Conservation (phyloP, 306 rosid genomes). For the Quercus mongolica region DNA sequence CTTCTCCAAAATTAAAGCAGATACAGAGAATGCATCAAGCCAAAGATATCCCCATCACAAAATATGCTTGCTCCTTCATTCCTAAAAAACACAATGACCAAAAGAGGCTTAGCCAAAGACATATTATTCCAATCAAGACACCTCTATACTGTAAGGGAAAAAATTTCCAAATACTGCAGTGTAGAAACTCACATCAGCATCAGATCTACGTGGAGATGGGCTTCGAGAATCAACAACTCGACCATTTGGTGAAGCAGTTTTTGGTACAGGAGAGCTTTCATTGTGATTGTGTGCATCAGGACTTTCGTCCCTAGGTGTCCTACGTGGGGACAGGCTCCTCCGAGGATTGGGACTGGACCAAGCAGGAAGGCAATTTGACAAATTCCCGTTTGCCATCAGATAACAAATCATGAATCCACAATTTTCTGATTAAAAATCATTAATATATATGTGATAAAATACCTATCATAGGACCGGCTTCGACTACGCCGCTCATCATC, state of each 20-base stretch:
- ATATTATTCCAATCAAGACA: neutral
- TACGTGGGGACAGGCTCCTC: conserved; percentile 44
- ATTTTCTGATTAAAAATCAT: neutral
- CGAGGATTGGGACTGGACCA: conserved; percentile 33
- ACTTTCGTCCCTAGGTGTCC: conserved; percentile 36
- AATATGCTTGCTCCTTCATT: conserved; percentile 26
- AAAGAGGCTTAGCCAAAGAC: neutral
- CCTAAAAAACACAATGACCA: conserved; percentile 31
- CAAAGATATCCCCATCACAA: neutral
- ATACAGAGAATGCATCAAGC: conserved; percentile 7
- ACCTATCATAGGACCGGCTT: conserved; percentile 64
- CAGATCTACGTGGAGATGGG: conserved; percentile 51
- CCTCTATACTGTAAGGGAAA: neutral
- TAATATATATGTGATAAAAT: neutral
- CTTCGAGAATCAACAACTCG: conserved; percentile 50
- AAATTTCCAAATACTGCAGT: neutral
- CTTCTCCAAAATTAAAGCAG: conserved; percentile 11
- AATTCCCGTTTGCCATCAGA: conserved; percentile 22
- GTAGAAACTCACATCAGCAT: conserved; percentile 50
- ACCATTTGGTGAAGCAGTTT: conserved; percentile 38
- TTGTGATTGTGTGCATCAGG: conserved; percentile 30
- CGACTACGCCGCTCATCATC: conserved; percentile 52
- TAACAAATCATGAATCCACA: conserved; percentile 14
- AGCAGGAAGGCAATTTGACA: conserved; percentile 40
- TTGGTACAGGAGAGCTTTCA: conserved; percentile 36